Evolutionary conservation across 345 rosid genomes (phyloP), one percentile per base, ranked within the genome.

Genomic region (Kandelia obovata): DNA sequence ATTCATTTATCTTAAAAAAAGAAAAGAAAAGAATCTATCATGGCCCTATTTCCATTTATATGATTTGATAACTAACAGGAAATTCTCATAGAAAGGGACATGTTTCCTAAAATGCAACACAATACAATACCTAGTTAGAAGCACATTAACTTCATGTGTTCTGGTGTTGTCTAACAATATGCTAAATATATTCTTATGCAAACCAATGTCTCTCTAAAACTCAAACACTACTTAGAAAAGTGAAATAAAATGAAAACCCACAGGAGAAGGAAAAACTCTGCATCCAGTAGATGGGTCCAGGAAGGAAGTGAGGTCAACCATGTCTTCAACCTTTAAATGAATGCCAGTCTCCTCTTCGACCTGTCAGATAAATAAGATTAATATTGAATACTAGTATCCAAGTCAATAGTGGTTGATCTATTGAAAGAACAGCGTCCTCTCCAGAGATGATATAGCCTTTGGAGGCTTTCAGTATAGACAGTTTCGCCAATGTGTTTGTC

Each of bases 321-420:
- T 83, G 76, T 88, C 90, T 70, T 86, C 89, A 1, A 82, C 74
- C 31, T 77, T 91, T 67, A 94, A 75, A 39, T 82, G 85, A 70
- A 91, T 89, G 71, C 97, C 92, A 0, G 82, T 85, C 74, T 94
- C 98, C 77, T 94, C 98, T 81, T 89, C 93, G 13, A 94, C 92
- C 97, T 94, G 79, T 51, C 61, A 63, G 57, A 53, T 37, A 2
- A 43, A 62, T 51, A 39, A 55, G 53, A 37, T 37, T 23, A 32
- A 49, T 51, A 53, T 64, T 57, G 52, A 27, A 8, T 19, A 47
- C 8, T 28, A 59, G 34, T 16, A 26, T 5, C 27, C 15, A 37
- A 30, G 39, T 59, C 65, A 61, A 61, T 21, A 5, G 6, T 26
- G 5, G 58, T 17, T 26, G 28, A 56, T 43, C 28, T 28, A 25